A percentile compares a stretch with the other conserved stretches of the same genome.
Evolutionary conservation across 2,329 filamentous ascomycete genomes (phyloP).

Genomic region (Fusarium albidum): DNA sequence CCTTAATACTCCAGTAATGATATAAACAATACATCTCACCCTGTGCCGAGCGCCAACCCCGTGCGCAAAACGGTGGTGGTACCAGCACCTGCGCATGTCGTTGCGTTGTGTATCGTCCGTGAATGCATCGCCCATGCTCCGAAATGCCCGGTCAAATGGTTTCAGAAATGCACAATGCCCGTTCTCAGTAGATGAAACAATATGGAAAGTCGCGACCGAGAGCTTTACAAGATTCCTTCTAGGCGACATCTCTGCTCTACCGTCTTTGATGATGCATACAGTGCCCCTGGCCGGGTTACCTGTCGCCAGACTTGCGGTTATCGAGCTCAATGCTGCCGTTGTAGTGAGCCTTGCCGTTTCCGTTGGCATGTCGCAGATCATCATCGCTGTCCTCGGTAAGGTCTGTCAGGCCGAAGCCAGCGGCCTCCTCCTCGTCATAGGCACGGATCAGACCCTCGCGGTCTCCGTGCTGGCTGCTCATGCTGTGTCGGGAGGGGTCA

Average conservation of each 20-base stretch:
- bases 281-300: slow-evolving; percentile 30
- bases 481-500: slow-evolving; percentile 69
- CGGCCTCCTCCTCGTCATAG: slow-evolving; percentile 84
- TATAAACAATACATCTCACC: slow-evolving; percentile 37
- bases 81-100: slow-evolving; percentile 33
- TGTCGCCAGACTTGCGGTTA: slow-evolving; percentile 53
- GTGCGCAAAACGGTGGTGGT: slow-evolving; percentile 31
- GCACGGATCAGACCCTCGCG: slow-evolving; percentile 85
- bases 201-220: slow-evolving; percentile 18
- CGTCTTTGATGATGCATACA: slow-evolving; percentile 32
- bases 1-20: slow-evolving; percentile 40
- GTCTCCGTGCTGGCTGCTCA: slow-evolving; percentile 72
- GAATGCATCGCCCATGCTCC: slow-evolving; percentile 33
- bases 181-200: slow-evolving; percentile 34
- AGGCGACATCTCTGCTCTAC: slow-evolving; percentile 14
- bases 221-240: slow-evolving; percentile 4
- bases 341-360: slow-evolving; percentile 52
- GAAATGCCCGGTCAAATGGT: slow-evolving; percentile 34
- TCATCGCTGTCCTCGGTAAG: slow-evolving; percentile 81
- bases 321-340: slow-evolving; percentile 59
- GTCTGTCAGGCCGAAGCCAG: slow-evolving; percentile 79
- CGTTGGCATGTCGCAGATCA: slow-evolving; percentile 54
- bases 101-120: slow-evolving; percentile 35
- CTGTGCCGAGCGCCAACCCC: slow-evolving; percentile 24
- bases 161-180: slow-evolving; percentile 40